phyloP scores from a whole-genome alignment of 2,329 filamentous ascomycete genomes.

The Knufia petricola region DNA sequence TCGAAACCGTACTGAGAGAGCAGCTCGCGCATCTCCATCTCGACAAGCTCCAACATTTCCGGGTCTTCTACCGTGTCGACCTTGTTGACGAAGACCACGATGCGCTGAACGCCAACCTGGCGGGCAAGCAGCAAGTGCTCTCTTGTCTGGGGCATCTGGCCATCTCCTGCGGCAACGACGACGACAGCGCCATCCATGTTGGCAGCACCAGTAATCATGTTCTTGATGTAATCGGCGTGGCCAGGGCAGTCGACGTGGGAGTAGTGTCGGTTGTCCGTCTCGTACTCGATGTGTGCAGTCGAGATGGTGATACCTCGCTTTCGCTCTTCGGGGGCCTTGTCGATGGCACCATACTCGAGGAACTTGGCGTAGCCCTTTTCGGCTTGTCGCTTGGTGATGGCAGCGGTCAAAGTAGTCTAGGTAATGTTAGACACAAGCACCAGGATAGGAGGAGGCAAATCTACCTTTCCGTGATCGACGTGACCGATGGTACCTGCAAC shows the following conservation, averaged over 20 bases:
- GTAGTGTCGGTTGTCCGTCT: conserved; percentile 89
- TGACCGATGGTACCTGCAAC: conserved; percentile 82
- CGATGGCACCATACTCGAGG: conserved; percentile 94
- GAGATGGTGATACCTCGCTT: conserved; percentile 99
- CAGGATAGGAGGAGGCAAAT: conserved; percentile 16
- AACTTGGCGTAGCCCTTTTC: conserved; percentile 90
- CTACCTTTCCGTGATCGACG: conserved; percentile 98
- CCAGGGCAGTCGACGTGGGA: conserved; percentile 99
- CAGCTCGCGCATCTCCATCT: conserved; percentile 99
- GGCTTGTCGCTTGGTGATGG: conserved; percentile 96
- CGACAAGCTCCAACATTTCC: conserved; percentile 99
- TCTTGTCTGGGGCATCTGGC: conserved; percentile 98
- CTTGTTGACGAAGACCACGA: conserved; percentile 99
- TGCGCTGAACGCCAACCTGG: conserved; percentile 95
- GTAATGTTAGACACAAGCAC: conserved; percentile 17
- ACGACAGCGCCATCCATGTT: conserved; percentile 99
- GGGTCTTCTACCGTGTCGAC: conserved; percentile 93
- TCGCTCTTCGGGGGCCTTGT: conserved; percentile 98
- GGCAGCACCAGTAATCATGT: conserved; percentile 99
- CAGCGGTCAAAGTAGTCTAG: conserved; percentile 93
- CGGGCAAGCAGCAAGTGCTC: conserved; percentile 96
- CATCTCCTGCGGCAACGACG: conserved; percentile 94
- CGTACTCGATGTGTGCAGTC: conserved; percentile 96
- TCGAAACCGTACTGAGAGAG: conserved; percentile 90
- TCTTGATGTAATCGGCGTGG: conserved; percentile 99